phyloP scores from a whole-genome alignment of 2,329 filamentous ascomycete species.

The Cercospora brassicicola region DNA sequence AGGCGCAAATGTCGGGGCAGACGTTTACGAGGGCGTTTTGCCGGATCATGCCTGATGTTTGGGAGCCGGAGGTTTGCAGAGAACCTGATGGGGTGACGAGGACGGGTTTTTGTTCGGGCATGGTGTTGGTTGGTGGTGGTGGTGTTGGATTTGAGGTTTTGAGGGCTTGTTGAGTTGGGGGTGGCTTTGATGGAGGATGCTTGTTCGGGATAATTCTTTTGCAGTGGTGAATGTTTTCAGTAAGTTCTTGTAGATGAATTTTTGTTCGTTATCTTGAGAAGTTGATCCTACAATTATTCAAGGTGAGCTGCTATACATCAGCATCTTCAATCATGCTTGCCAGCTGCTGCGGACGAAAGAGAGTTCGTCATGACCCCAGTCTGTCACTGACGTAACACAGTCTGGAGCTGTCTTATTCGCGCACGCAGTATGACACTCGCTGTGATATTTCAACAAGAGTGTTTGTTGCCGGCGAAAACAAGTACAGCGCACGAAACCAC shows the following conservation, averaged over 20 bases:
- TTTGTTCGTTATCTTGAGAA: too few relatives aligned
- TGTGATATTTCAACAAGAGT: background rate
- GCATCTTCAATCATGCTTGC: background rate
- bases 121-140: constrained; percentile 4
- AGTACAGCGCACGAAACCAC: background rate
- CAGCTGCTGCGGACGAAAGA: constrained; percentile 6
- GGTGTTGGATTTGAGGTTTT: background rate
- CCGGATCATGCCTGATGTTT: constrained; percentile 49
- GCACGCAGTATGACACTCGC: background rate
- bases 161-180: background rate
- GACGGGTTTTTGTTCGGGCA: constrained; percentile 43
- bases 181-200: too few relatives aligned
- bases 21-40: constrained; percentile 61
- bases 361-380: constrained; percentile 3
- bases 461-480: too few relatives aligned
- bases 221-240: background rate
- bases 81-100: constrained; percentile 54
- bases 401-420: background rate
- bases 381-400: constrained; percentile 14
- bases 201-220: too few relatives aligned
- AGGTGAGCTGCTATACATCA: background rate
- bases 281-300: background rate
- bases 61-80: constrained; percentile 48
- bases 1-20: constrained; percentile 66
- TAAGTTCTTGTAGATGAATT: too few relatives aligned